A percentile compares a stretch with the other conserved stretches of the same genome.
These are phyloP conservation scores for Pleurotus citrinopileatus DNA, from an alignment of 768 basidiomycete genomes.

Conservation along the genomic window DNA sequence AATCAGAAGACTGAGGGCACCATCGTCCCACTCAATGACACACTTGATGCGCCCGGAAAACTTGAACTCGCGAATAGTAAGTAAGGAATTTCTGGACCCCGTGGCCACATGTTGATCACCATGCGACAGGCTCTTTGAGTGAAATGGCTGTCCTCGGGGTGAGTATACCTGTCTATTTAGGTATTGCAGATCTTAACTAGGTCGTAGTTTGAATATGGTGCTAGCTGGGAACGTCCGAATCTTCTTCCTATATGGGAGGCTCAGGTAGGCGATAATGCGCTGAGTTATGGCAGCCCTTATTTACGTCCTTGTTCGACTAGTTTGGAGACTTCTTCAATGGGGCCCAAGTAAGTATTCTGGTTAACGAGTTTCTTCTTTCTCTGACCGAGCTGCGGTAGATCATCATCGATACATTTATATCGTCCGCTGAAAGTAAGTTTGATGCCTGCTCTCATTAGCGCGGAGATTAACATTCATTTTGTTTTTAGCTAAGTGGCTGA, in stretches of 20 bases:
- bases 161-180: conserved; percentile 22
- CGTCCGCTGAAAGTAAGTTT: conserved; percentile 76
- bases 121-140: conserved; percentile 71
- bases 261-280: conserved; percentile 45
- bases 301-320: conserved; percentile 26
- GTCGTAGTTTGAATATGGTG: conserved; percentile 80
- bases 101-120: neutral
- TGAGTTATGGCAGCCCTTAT: neutral
- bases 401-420: conserved; percentile 86
- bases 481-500: conserved; percentile 82
- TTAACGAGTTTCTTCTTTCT: neutral
- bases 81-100: conserved; percentile 15
- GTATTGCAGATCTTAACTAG: conserved; percentile 2
- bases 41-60: conserved; percentile 56
- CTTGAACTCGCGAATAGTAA: conserved; percentile 87
- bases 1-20: conserved; percentile 83
- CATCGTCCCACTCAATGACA: conserved; percentile 78
- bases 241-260: conserved; percentile 91
- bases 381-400: conserved; percentile 36
- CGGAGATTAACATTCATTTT: conserved; percentile 2
- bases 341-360: conserved; percentile 49
- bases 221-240: conserved; percentile 84
- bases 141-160: conserved; percentile 89
- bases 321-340: conserved; percentile 96
- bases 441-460: neutral